Evolutionary conservation across 164 flowering plant genomes (phyloP), one percentile per base, ranked within the genome.

Genomic region (Umbilicus rupestris): DNA sequence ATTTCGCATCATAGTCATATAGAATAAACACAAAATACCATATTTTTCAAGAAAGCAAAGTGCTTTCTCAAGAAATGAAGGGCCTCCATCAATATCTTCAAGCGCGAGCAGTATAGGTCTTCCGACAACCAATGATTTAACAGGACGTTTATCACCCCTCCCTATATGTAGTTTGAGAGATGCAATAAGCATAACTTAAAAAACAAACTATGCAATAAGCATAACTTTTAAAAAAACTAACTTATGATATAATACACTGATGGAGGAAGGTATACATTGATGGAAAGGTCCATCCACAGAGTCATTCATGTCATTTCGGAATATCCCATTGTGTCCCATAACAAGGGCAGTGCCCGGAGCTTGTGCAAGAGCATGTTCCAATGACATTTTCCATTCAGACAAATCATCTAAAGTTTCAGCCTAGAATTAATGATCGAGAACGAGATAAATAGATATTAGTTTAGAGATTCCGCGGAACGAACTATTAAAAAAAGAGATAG

Each of bases 51-150:
- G 87, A 79, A 90, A 95, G 30, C 82, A 80, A 72, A 95, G 97
- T 57, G 99, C 99, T 80, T 95, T 95, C 78, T 95, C 98, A 65
- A 95, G 85, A 68, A 95, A 95, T 44, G 99, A 95, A 58, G 99
- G 98, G 49, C 96, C 84, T 57, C 99, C 99, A 82, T 95, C 99
- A 72, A 92, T 95, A 81, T 95, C 99, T 80, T 92, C 99, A 63
- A 95, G 78, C n/a, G 99, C 98, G 72, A 95, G 99, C 77, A 92
- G 77, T 79, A 95, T 92, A 46, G 99, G 99, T 57, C 98, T 79
- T 66, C 99, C 99, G 72, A 92, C 96, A 78, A 95, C 99, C 79
- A 85, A 77, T 66, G 99, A 95, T 76, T 92, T 95, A 65, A 86
- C 88, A 63, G 89, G 82, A 28, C 87, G 92, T 70, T 85, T 95